These are phyloP conservation scores for Aspergillus cristatus DNA, from an alignment of 495 filamentous ascomycete genomes.

Conservation along the genomic window DNA sequence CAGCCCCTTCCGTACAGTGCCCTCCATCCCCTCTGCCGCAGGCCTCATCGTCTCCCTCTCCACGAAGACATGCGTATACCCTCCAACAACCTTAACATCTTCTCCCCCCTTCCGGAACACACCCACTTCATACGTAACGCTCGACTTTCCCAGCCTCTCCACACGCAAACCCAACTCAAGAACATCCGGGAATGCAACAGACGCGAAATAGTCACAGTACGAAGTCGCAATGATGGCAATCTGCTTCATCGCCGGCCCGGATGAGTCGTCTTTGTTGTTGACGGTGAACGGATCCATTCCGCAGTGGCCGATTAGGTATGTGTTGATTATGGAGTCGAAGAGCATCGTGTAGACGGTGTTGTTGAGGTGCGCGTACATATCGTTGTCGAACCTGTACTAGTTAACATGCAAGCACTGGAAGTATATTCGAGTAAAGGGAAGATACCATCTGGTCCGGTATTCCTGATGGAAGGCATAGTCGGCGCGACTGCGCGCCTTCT, in stretches of 20 bases:
- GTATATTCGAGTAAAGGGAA: constrained; percentile 7
- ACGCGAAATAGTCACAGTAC: constrained; percentile 74
- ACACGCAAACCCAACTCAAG: constrained; percentile 77
- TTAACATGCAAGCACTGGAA: constrained; percentile 2
- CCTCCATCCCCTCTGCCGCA: constrained; percentile 37
- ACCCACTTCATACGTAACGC: constrained; percentile 87
- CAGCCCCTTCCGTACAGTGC: constrained; percentile 31
- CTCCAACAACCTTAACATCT: constrained; percentile 75
- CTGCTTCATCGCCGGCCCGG: constrained; percentile 25
- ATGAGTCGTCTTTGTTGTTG: constrained; percentile 7
- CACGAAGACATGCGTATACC: constrained; percentile 85
- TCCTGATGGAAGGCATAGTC: constrained; percentile 77
- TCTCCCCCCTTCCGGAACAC: constrained; percentile 71
- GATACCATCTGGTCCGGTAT: constrained; percentile 81
- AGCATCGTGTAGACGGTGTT: constrained; percentile 77
- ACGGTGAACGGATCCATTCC: constrained; percentile 56
- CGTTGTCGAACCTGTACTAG: constrained; percentile 73
- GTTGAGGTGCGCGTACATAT: constrained; percentile 89
- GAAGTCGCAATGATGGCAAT: constrained; percentile 78
- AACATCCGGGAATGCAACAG: constrained; percentile 72
- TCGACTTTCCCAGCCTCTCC: constrained; percentile 73
- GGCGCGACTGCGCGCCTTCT: constrained; percentile 47
- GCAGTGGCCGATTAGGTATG: constrained; percentile 76
- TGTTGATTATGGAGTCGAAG: constrained; percentile 83
- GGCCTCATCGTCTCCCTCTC: constrained; percentile 63